A percentile compares a stretch with the other conserved stretches of the same genome.
phyloP scores from a whole-genome alignment of 2,329 filamentous ascomycete species.

The Hypoxylon sp. region DNA sequence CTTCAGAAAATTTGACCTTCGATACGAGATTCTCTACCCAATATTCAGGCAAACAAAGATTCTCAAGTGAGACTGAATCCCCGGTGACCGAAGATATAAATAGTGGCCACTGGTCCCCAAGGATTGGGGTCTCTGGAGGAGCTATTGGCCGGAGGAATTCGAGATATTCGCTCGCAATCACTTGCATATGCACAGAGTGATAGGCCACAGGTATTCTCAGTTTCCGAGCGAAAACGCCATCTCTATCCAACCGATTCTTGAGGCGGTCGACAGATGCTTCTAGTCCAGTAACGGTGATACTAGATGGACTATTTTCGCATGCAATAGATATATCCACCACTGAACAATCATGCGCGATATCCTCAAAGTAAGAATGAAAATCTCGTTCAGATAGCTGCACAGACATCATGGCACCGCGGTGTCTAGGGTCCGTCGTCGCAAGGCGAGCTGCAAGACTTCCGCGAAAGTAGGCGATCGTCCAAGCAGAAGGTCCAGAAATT shows the following conservation, averaged over 20 bases:
- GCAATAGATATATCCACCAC: slow-evolving; percentile 40
- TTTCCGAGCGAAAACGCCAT: slow-evolving; percentile 45
- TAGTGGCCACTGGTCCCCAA: neutral
- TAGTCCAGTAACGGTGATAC: slow-evolving; percentile 45
- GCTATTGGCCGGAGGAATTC: neutral
- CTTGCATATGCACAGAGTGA: slow-evolving; percentile 42
- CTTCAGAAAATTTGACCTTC: neutral
- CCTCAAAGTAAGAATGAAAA: slow-evolving; percentile 36
- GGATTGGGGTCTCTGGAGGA: too few species aligned
- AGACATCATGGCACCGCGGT: slow-evolving; percentile 45
- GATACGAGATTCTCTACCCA: neutral
- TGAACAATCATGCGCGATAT: neutral
- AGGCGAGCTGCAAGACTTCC: slow-evolving; percentile 45
- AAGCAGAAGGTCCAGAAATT: slow-evolving; percentile 45
- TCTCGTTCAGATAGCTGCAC: slow-evolving; percentile 36
- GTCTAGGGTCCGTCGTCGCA: neutral
- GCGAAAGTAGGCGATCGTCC: slow-evolving; percentile 49
- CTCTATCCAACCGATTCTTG: slow-evolving; percentile 32
- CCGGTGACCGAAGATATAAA: neutral
- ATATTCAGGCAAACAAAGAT: neutral
- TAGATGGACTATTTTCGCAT: slow-evolving; percentile 50
- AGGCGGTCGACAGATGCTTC: slow-evolving; percentile 40
- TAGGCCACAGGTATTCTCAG: slow-evolving; percentile 46
- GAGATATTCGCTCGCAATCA: slow-evolving; percentile 34
- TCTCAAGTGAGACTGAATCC: neutral